phyloP scores from a whole-genome alignment of 176 grass and related monocot species.

The Carex scoparia region DNA sequence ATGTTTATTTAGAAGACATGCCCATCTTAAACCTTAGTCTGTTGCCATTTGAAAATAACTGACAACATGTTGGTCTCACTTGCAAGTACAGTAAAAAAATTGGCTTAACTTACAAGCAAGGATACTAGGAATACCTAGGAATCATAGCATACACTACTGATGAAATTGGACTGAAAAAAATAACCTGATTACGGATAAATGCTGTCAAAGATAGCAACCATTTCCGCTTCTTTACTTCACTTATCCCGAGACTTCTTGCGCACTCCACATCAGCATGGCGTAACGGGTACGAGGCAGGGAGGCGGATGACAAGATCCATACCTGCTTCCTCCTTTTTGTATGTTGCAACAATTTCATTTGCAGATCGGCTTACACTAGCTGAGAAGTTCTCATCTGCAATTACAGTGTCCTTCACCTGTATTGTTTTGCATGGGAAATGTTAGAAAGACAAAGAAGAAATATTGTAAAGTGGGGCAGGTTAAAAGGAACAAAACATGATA shows the following conservation, averaged over 20 bases:
- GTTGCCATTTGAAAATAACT: background rate
- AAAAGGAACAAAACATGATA: background rate
- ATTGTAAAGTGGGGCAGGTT: background rate
- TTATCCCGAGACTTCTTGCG: slow-evolving; percentile 74
- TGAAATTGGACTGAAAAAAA: background rate
- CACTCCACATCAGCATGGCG: slow-evolving; percentile 92
- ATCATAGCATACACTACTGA: background rate
- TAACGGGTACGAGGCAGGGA: slow-evolving; percentile 76
- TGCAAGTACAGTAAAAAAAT: slow-evolving; percentile 1
- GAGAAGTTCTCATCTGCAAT: slow-evolving; percentile 83
- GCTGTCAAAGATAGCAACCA: slow-evolving; percentile 85
- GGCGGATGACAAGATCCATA: slow-evolving; percentile 86
- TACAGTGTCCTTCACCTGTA: slow-evolving; percentile 68
- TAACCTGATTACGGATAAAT: slow-evolving; percentile 78
- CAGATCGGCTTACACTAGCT: slow-evolving; percentile 62
- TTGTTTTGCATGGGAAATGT: background rate
- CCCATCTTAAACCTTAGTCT: background rate
- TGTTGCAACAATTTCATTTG: slow-evolving; percentile 84
- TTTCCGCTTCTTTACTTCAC: slow-evolving; percentile 82
- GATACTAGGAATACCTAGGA: background rate
- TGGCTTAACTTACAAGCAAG: background rate
- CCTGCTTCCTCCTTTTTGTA: slow-evolving; percentile 98
- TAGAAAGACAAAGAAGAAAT: background rate
- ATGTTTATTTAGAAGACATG: background rate
- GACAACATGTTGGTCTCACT: background rate